These are phyloP conservation scores for Comarum palustre DNA, from an alignment of 306 rosid species.

Conservation along the genomic window DNA sequence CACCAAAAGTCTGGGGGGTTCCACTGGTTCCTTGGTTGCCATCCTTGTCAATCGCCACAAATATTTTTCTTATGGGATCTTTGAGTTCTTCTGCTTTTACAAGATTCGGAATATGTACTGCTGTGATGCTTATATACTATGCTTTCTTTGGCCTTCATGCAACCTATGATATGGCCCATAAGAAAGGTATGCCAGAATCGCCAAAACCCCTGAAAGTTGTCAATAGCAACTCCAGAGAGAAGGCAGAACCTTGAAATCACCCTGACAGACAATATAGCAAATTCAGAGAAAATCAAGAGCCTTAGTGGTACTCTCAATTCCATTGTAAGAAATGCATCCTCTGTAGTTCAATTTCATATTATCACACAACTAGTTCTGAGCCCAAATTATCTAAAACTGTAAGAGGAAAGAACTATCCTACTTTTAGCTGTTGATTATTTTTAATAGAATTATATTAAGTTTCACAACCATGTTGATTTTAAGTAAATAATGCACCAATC, in stretches of 20 bases:
- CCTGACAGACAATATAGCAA: constrained; percentile 24
- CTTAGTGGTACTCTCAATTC: constrained; percentile 4
- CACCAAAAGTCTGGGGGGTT: constrained; percentile 75
- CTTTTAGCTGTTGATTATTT: constrained; percentile 11
- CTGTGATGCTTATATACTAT: constrained; percentile 57
- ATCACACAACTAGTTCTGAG: not conserved
- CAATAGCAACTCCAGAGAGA: constrained; percentile 24
- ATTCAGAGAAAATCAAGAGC: constrained; percentile 28
- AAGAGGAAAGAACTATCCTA: not conserved
- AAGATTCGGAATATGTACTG: constrained; percentile 68
- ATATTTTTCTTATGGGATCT: constrained; percentile 75
- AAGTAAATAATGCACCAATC: not conserved
- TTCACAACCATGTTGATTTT: not conserved
- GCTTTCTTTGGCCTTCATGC: constrained; percentile 75
- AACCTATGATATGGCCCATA: constrained; percentile 74
- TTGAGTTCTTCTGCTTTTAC: constrained; percentile 42
- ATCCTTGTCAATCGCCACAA: constrained; percentile 65
- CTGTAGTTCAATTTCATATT: not conserved
- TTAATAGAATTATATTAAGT: not conserved
- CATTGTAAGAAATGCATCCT: not conserved
- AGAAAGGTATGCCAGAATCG: constrained; percentile 30
- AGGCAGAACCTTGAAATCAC: constrained; percentile 38
- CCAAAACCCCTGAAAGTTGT: constrained; percentile 23
- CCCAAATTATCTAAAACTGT: constrained; percentile 1
- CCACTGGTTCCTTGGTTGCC: constrained; percentile 89